Percentiles rank a stretch among this genome's conserved stretches.
phyloP scores from a whole-genome alignment of 2,329 filamentous ascomycete genomes.

The Graphilbum fragrans region DNA sequence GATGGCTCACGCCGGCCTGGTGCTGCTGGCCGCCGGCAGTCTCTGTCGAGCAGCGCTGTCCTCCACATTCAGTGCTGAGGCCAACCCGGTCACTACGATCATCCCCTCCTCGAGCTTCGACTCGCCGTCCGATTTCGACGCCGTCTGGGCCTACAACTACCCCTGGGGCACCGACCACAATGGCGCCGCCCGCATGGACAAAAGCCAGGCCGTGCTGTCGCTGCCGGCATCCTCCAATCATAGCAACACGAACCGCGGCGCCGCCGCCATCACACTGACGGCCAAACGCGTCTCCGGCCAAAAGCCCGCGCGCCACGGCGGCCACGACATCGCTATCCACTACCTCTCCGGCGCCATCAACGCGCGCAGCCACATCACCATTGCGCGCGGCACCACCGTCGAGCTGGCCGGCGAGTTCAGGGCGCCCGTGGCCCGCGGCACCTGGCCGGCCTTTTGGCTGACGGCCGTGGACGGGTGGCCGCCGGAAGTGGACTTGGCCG shows the following conservation, averaged over 20 bases:
- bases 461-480: conserved; percentile 43
- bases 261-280: conserved; percentile 31
- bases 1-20: no score
- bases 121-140: conserved; percentile 24
- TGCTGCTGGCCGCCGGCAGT: no score
- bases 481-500: conserved; percentile 47
- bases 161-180: conserved; percentile 48
- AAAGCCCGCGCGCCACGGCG: conserved; percentile 22
- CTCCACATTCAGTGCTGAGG: not conserved
- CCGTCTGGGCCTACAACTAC: conserved; percentile 39
- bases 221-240: not conserved
- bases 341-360: conserved; percentile 36
- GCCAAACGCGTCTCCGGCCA: conserved; percentile 31
- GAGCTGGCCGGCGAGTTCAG: conserved; percentile 28
- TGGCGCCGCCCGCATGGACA: conserved; percentile 41
- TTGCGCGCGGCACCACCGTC: conserved; percentile 23
- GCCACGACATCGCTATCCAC: conserved; percentile 30
- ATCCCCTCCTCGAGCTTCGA: conserved; percentile 26
- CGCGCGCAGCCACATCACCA: conserved; percentile 26
- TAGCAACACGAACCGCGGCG: conserved; percentile 7
- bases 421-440: conserved; percentile 28
- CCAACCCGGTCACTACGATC: conserved; percentile 19
- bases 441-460: conserved; percentile 49
- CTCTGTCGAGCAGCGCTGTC: no score
- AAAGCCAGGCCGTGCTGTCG: conserved; percentile 28